phyloP scores from a whole-genome alignment of 1,284 basidiomycete genomes.

The Taiwanofungus camphoratus region DNA sequence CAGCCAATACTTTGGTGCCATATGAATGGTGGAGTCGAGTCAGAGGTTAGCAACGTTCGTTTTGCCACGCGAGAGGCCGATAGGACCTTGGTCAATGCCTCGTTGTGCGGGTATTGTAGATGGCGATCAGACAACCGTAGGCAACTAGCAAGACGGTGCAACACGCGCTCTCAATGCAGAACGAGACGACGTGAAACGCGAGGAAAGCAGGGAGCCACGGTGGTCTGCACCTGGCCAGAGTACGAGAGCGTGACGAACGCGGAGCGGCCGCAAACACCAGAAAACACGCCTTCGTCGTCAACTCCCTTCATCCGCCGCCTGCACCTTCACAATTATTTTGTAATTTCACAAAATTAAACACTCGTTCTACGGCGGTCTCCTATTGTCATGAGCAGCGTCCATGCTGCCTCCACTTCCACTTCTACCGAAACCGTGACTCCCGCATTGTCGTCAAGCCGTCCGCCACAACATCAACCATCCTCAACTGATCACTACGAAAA shows the following conservation, averaged over 20 bases:
- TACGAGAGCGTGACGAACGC: conserved; percentile 14
- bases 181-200: conserved; percentile 6
- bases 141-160: too few relatives aligned
- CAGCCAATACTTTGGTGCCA: conserved; percentile 55
- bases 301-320: conserved; percentile 21
- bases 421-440: conserved; percentile 16
- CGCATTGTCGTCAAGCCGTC: background rate
- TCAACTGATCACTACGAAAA: conserved; percentile 18
- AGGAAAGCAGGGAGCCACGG: background rate
- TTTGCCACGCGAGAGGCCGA: too few relatives aligned
- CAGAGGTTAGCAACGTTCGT: too few relatives aligned
- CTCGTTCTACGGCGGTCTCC: conserved; percentile 14
- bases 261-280: conserved; percentile 25
- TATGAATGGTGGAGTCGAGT: conserved; percentile 4
- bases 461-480: conserved; percentile 18
- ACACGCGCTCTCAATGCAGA: background rate
- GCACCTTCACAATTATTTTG: conserved; percentile 12
- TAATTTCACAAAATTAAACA: conserved; percentile 6
- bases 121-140: background rate
- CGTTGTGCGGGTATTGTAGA: too few relatives aligned
- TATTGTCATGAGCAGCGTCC: conserved; percentile 28
- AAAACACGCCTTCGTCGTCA: conserved; percentile 27
- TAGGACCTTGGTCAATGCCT: too few relatives aligned
- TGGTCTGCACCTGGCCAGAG: background rate
- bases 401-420: conserved; percentile 23